Evolutionary conservation across 2,329 filamentous ascomycete genomes (phyloP), one percentile per base, ranked within the genome.

Genomic region (Claviceps spartinae): DNA sequence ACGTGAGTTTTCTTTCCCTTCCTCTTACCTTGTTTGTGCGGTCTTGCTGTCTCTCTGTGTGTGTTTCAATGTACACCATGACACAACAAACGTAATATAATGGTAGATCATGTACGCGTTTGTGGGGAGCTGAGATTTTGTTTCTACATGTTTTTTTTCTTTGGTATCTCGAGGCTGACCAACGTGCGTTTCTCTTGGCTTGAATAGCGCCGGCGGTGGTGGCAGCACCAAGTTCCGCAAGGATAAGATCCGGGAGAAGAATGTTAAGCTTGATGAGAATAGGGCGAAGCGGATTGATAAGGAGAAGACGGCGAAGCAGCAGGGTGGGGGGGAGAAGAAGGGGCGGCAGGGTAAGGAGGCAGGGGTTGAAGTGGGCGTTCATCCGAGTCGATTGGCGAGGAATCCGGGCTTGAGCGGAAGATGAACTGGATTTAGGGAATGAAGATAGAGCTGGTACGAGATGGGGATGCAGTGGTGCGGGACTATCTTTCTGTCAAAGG

Each of bases 191-290:
- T 41, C 16, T 41, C 16, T n/a, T 11, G 30, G 30, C 30, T 34
- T 34, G 9, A 34, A 34, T 34, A 34, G 85, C 59, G 90, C 86
- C 54, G 90, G 90, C 49, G 90, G 90, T 42, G 91, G 91, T 54
- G 84, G 83, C 55, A 94, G 89, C 66, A 87, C 81, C 46, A 75
- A 82, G 57, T 70, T 75, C 52, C 77, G 91, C 57, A 81, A 78
- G 63, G 77, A 83, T 53, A 93, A 90, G 72, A 88, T 97, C 66
- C 76, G 79, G 61, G 77, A 77, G 53, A 96, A 95, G 78, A 96
- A 97, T 71, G 74, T 78, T 61, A 91, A 90, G 70, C 76, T 96
- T 48, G 79, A 87, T 59, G 88, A 86, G 62, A 75, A 79, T 67
- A 71, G 77, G 43, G 62, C 67, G 46, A 69, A 74, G 58, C 67